These are phyloP conservation scores for Passiflora organensis DNA, from an alignment of 345 rosid genomes.

Conservation along the genomic window DNA sequence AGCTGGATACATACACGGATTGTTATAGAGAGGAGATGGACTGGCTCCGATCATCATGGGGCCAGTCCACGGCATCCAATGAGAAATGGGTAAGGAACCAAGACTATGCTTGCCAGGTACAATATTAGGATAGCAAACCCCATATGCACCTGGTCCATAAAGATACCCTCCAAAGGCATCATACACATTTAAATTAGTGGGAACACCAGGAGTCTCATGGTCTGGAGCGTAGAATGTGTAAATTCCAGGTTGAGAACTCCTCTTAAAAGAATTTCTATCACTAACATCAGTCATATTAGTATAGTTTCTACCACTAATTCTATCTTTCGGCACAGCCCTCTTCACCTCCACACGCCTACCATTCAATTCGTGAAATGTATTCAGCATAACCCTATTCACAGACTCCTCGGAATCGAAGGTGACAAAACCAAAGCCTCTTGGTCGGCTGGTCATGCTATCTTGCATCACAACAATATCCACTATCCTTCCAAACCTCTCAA, in stretches of 20 bases:
- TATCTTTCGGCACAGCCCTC: constrained; percentile 81
- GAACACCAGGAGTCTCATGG: constrained; percentile 27
- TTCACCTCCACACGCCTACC: constrained; percentile 71
- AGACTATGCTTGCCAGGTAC: constrained; percentile 27
- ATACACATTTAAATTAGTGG: constrained; percentile 26
- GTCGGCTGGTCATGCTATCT: constrained; percentile 58
- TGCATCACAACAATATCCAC: constrained; percentile 84
- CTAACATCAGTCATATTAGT: constrained; percentile 11
- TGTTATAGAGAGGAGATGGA: constrained; percentile 24
- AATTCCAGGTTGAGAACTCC: constrained; percentile 21
- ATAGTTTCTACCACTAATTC: constrained; percentile 24
- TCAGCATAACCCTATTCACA: constrained; percentile 57
- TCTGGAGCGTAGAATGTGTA: constrained; percentile 26
- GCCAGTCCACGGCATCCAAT: constrained; percentile 32
- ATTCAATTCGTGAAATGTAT: constrained; percentile 55
- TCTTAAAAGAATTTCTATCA: constrained; percentile 11
- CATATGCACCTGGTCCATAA: constrained; percentile 31
- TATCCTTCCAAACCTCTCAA: constrained; percentile 64
- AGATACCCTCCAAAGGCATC: constrained; percentile 26
- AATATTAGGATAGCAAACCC: constrained; percentile 33
- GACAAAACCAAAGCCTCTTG: constrained; percentile 86
- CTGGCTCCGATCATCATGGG: constrained; percentile 30
- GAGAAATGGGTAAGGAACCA: constrained; percentile 26
- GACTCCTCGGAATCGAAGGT: constrained; percentile 68
- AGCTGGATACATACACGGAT: constrained; percentile 27